Evolutionary conservation across 2,329 filamentous ascomycete genomes (phyloP).

Genomic region (Madurella mycetomatis): DNA sequence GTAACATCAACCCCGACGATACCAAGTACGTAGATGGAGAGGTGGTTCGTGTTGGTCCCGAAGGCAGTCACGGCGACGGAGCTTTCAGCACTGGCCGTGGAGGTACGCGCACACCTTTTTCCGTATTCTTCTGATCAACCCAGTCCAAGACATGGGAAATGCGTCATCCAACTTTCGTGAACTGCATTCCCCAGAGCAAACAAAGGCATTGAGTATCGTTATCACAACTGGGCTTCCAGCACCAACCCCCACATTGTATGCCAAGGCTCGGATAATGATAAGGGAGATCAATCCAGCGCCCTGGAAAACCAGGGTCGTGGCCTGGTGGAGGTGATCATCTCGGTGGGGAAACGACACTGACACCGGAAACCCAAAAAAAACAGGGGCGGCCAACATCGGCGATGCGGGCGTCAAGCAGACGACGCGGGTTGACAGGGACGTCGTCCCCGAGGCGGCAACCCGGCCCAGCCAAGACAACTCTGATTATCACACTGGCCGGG

Average conservation of each 20-base stretch:
- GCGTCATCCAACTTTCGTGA: no score
- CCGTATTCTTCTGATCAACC: neutral
- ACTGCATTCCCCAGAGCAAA: no score
- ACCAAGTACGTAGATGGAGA: slow-evolving; percentile 60
- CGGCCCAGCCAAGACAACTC: slow-evolving; percentile 44
- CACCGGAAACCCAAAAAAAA: neutral
- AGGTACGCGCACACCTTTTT: slow-evolving; percentile 36
- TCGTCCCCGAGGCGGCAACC: slow-evolving; percentile 49
- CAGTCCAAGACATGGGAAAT: neutral
- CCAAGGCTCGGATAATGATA: slow-evolving; percentile 20
- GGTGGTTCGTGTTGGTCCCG: slow-evolving; percentile 51
- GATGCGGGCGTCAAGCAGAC: slow-evolving; percentile 40
- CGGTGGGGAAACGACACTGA: neutral
- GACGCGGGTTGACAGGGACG: slow-evolving; percentile 46
- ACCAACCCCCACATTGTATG: slow-evolving; percentile 1
- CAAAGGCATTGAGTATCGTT: no score
- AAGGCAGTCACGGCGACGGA: slow-evolving; percentile 55
- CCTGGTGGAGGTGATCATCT: neutral
- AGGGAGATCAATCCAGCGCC: neutral
- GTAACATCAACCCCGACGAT: slow-evolving; percentile 56
- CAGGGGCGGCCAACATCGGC: slow-evolving; percentile 56
- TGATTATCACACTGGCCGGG: slow-evolving; percentile 56
- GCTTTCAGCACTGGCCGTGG: slow-evolving; percentile 56
- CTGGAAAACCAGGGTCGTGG: neutral
- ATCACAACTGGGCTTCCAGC: no score